phyloP scores from a whole-genome alignment of 345 rosid species.

The Populus pruinosa region DNA sequence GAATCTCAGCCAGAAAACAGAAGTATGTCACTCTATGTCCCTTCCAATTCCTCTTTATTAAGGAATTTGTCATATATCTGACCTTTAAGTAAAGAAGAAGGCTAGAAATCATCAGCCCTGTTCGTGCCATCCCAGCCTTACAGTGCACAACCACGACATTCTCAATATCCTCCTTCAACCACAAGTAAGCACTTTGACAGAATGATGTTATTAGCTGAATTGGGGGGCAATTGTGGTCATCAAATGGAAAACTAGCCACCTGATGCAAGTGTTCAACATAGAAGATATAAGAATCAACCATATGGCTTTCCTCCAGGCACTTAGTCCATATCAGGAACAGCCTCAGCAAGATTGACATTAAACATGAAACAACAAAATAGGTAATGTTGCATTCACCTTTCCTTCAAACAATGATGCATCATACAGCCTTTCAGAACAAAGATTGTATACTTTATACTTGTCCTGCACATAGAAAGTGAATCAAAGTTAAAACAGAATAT shows the following conservation, averaged over 20 bases:
- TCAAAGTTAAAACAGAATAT: slow-evolving; percentile 7
- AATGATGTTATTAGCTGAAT: slow-evolving; percentile 68
- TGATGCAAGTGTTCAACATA: slow-evolving; percentile 25
- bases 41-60: slow-evolving; percentile 11
- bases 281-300: slow-evolving; percentile 7
- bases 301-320: neutral
- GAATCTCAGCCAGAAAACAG: slow-evolving; percentile 6
- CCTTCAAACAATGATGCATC: slow-evolving; percentile 89
- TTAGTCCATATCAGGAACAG: neutral
- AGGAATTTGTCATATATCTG: slow-evolving; percentile 1
- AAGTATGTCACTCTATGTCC: slow-evolving; percentile 2
- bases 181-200: slow-evolving; percentile 81
- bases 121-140: slow-evolving; percentile 95
- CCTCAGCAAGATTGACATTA: neutral
- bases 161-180: slow-evolving; percentile 91
- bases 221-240: slow-evolving; percentile 89
- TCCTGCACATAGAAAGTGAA: slow-evolving; percentile 40
- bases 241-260: slow-evolving; percentile 92
- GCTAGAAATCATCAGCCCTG: slow-evolving; percentile 90
- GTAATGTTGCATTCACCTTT: slow-evolving; percentile 41
- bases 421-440: slow-evolving; percentile 85
- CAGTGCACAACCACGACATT: slow-evolving; percentile 91
- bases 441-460: slow-evolving; percentile 88
- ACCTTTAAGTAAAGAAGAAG: slow-evolving; percentile 77
- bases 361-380: neutral